These are phyloP conservation scores for Starmerella davenportii DNA, from an alignment of 805 yeast species.

Conservation along the genomic window DNA sequence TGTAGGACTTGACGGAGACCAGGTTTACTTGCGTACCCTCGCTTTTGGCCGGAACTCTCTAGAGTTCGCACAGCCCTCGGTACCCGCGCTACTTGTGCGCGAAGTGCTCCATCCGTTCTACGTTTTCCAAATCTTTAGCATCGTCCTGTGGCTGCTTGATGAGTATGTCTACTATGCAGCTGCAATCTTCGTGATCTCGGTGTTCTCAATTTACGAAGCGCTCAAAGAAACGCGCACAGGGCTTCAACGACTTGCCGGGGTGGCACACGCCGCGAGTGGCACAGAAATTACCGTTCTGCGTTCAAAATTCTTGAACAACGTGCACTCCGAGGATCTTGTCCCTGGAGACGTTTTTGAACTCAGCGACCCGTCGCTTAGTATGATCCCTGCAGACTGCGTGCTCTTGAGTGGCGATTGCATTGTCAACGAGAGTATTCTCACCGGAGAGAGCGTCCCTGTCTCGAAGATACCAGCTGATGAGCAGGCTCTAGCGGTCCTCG, in stretches of 20 bases:
- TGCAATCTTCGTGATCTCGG: constrained; percentile 75
- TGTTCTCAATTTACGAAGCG: constrained; percentile 62
- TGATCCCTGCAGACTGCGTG: constrained; percentile 79
- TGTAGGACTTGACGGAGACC: constrained; percentile 54
- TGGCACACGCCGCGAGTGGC: constrained; percentile 41
- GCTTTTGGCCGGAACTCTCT: constrained; percentile 69
- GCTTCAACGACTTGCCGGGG: constrained; percentile 48
- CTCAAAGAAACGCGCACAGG: constrained; percentile 71
- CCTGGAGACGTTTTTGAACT: constrained; percentile 94
- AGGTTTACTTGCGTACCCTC: constrained; percentile 45
- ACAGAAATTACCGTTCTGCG: constrained; percentile 80
- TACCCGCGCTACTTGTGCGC: constrained; percentile 48
- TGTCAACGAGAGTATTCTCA: constrained; percentile 92
- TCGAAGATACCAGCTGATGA: constrained; percentile 59
- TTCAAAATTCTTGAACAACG: constrained; percentile 80
- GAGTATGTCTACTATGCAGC: constrained; percentile 84
- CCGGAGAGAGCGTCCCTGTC: constrained; percentile 97
- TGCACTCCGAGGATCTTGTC: constrained; percentile 59
- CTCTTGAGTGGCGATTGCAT: constrained; percentile 83
- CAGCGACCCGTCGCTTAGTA: constrained; percentile 57
- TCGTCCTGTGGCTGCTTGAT: constrained; percentile 80
- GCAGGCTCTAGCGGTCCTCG: constrained; percentile 33
- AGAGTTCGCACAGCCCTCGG: constrained; percentile 56
- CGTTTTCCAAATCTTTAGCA: constrained; percentile 83
- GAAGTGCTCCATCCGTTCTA: constrained; percentile 93